Conservation (phyloP, 805 yeast species). For the Kazachstania taianensis region DNA sequence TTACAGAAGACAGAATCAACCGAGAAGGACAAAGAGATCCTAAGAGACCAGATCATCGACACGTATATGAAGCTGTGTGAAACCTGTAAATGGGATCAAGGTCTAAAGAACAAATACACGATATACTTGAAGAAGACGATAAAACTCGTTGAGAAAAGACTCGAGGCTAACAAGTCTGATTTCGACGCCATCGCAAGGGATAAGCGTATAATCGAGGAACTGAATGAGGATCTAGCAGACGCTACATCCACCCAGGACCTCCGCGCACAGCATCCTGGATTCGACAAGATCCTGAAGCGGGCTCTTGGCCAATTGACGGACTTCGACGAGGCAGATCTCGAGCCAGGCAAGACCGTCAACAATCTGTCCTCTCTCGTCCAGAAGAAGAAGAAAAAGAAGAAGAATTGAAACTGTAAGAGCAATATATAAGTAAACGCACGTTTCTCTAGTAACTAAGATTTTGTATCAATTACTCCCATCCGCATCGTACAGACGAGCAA, state of each 20-base stretch:
- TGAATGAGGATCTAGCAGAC: conserved; percentile 47
- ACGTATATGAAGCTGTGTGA: conserved; percentile 14
- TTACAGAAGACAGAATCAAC: conserved; percentile 28
- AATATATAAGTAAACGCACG: no score
- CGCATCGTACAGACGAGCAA: no score
- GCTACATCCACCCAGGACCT: conserved; percentile 13
- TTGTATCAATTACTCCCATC: no score
- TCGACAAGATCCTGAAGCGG: conserved; percentile 9
- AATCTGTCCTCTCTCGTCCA: conserved; percentile 56
- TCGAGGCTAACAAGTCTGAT: conserved; percentile 17
- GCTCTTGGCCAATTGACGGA: conserved; percentile 9
- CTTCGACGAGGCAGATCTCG: conserved; percentile 8
- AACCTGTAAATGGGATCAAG: conserved; percentile 15
- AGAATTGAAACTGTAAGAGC: not conserved
- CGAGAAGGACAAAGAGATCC: no score
- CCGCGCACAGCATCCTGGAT: conserved; percentile 9
- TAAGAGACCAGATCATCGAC: conserved; percentile 7
- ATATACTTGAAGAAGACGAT: conserved; percentile 34
- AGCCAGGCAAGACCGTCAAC: conserved; percentile 32
- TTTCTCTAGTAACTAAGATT: no score
- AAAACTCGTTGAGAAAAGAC: conserved; percentile 36
- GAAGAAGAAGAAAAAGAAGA: conserved; percentile 33
- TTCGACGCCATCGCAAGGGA: conserved; percentile 30
- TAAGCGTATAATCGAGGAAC: conserved; percentile 41
- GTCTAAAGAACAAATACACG: conserved; percentile 3